Evolutionary conservation across 768 basidiomycete species (phyloP).

Genomic region (Boletellus ananas): DNA sequence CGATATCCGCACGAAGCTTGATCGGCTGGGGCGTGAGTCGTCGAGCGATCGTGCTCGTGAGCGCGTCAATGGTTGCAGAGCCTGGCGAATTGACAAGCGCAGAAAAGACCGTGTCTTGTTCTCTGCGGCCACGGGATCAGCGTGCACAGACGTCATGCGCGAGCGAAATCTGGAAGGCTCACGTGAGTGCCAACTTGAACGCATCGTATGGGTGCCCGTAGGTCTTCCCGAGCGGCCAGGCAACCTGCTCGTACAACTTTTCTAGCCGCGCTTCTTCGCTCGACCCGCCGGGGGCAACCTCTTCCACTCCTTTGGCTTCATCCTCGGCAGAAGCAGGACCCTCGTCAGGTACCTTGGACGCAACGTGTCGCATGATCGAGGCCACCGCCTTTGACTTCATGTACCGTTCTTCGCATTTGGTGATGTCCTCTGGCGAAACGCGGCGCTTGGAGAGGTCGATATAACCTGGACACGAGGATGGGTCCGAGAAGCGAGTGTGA

Average conservation of each 20-base stretch:
- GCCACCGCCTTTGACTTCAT: conserved; percentile 97
- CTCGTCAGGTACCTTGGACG: conserved; percentile 62
- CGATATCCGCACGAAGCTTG: conserved; percentile 97
- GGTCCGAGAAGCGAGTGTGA: background rate
- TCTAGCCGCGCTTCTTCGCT: conserved; percentile 82
- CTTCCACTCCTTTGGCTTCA: conserved; percentile 24
- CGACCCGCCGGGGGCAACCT: conserved; percentile 26
- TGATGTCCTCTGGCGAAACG: conserved; percentile 96
- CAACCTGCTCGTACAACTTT: conserved; percentile 83
- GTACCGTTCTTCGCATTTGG: conserved; percentile 97
- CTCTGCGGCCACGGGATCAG: conserved; percentile 35
- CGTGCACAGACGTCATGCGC: conserved; percentile 25
- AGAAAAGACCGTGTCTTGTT: conserved; percentile 78
- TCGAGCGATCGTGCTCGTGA: conserved; percentile 84
- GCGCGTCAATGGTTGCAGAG: conserved; percentile 53
- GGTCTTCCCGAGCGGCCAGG: conserved; percentile 88
- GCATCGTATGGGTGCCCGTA: conserved; percentile 98
- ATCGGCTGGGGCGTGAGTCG: conserved; percentile 97
- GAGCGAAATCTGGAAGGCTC: too few relatives aligned
- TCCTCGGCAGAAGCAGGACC: conserved; percentile 27
- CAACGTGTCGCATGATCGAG: conserved; percentile 88
- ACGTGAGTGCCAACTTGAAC: conserved; percentile 96
- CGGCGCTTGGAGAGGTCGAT: conserved; percentile 98
- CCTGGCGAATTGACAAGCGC: conserved; percentile 58
- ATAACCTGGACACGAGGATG: conserved; percentile 57